Evolutionary conservation across 148 eudicot genomes (phyloP).

Genomic region (Beta vulgaris): DNA sequence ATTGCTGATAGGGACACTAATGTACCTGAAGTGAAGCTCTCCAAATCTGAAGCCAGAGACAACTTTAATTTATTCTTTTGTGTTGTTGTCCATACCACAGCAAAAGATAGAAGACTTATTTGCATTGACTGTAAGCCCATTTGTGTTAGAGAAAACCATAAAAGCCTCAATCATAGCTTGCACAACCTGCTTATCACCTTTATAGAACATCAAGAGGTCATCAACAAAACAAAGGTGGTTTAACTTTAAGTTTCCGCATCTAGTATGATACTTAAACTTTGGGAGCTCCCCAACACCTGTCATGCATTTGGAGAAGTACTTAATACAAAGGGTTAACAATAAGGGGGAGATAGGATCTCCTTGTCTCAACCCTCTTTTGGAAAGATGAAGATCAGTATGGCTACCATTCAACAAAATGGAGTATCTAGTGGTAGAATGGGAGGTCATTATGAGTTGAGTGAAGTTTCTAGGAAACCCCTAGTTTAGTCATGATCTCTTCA

Average conservation of each 20-base stretch:
- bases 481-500: not conserved
- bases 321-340: not conserved
- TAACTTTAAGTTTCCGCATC: not conserved
- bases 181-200: not conserved
- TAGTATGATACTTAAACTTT: not conserved
- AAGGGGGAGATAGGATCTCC: not conserved
- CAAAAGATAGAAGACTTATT: not conserved
- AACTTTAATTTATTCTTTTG: no score
- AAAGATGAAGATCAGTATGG: not conserved
- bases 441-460: not conserved
- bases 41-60: no score
- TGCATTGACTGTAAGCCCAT: not conserved
- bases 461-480: not conserved
- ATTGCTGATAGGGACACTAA: no score
- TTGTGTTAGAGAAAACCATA: no score
- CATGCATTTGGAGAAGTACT: not conserved
- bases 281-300: not conserved
- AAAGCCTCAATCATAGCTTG: not conserved
- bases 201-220: not conserved
- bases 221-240: not conserved
- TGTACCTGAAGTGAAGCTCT: no score
- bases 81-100: not conserved
- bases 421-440: not conserved
- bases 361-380: not conserved
- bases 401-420: not conserved